Evolutionary conservation across 2,329 filamentous ascomycete genomes (phyloP).

Genomic region (Madurella mycetomatis): DNA sequence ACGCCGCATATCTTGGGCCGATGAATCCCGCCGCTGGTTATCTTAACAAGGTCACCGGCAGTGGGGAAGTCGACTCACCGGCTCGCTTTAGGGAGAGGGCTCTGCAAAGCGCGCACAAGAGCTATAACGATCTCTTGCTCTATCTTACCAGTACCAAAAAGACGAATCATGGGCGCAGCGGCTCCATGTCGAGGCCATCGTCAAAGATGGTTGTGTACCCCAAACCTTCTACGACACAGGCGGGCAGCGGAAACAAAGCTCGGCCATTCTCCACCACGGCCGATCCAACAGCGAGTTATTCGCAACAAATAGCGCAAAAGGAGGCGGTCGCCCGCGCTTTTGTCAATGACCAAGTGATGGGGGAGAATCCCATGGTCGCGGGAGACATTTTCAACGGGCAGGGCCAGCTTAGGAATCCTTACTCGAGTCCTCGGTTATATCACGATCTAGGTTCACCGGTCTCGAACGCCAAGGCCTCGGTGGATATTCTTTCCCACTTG

Average conservation of each 20-base stretch:
- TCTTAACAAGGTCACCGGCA: neutral
- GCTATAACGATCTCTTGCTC: conserved; percentile 66
- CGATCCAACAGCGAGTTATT: conserved; percentile 15
- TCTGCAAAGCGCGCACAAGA: conserved; percentile 64
- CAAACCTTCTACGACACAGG: conserved; percentile 41
- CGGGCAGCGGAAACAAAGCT: conserved; percentile 11
- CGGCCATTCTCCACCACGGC: conserved; percentile 6
- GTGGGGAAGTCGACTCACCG: conserved; percentile 29
- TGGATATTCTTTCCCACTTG: conserved; percentile 67
- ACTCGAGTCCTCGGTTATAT: conserved; percentile 17
- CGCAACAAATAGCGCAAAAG: conserved; percentile 23
- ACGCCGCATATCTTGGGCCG: conserved; percentile 26
- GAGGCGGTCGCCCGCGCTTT: conserved; percentile 19
- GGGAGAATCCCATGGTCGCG: neutral
- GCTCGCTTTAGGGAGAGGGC: conserved; percentile 62
- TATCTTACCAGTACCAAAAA: conserved; percentile 59
- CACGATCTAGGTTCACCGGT: conserved; percentile 38
- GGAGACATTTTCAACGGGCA: conserved; percentile 20
- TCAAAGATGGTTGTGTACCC: conserved; percentile 53
- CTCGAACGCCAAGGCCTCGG: conserved; percentile 58
- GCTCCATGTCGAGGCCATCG: conserved; percentile 35
- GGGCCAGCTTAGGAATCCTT: conserved; percentile 7
- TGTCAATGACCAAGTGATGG: conserved; percentile 11
- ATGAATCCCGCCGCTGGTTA: conserved; percentile 18
- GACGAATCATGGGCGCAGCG: conserved; percentile 37